These are phyloP conservation scores for Mycena maculata DNA, from an alignment of 768 basidiomycete genomes.

Conservation along the genomic window DNA sequence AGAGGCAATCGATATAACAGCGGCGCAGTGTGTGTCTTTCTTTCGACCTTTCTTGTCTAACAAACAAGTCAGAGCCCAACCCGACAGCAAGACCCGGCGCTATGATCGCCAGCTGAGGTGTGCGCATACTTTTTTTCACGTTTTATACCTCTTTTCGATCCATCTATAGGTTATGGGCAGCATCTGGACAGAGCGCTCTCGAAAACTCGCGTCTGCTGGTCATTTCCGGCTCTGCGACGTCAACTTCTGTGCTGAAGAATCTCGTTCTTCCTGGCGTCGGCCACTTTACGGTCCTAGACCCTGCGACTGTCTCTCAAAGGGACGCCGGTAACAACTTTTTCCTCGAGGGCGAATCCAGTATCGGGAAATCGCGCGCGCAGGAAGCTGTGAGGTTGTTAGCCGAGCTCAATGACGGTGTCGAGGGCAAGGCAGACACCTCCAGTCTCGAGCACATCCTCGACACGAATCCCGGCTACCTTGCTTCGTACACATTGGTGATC, in stretches of 20 bases:
- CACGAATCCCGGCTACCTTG: constrained; percentile 63
- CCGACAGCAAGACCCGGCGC: constrained; percentile 88
- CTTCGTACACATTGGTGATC: constrained; percentile 83
- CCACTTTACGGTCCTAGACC: constrained; percentile 93
- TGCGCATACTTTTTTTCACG: constrained; percentile 31
- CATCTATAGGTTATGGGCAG: constrained; percentile 81
- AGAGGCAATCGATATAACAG: constrained; percentile 24
- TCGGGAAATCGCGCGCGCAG: constrained; percentile 82
- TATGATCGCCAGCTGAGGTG: constrained; percentile 97
- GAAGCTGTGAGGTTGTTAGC: constrained; percentile 81
- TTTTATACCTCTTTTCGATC: constrained; percentile 3
- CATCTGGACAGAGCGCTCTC: constrained; percentile 89
- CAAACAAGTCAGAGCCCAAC: constrained; percentile 50
- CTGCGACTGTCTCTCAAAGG: constrained; percentile 65
- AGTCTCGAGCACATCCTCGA: constrained; percentile 70
- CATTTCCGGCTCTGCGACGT: constrained; percentile 83
- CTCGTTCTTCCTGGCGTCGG: constrained; percentile 96
- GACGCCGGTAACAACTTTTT: constrained; percentile 99
- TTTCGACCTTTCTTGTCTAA: neutral
- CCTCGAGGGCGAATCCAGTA: constrained; percentile 76
- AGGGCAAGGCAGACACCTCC: constrained; percentile 71
- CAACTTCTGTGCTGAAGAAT: constrained; percentile 93
- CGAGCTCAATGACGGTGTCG: constrained; percentile 91
- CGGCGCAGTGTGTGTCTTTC: constrained; percentile 14
- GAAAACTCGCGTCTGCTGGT: constrained; percentile 87